Conservation (phyloP, 177 flowering plant genomes). For the Tripterygium wilfordii region DNA sequence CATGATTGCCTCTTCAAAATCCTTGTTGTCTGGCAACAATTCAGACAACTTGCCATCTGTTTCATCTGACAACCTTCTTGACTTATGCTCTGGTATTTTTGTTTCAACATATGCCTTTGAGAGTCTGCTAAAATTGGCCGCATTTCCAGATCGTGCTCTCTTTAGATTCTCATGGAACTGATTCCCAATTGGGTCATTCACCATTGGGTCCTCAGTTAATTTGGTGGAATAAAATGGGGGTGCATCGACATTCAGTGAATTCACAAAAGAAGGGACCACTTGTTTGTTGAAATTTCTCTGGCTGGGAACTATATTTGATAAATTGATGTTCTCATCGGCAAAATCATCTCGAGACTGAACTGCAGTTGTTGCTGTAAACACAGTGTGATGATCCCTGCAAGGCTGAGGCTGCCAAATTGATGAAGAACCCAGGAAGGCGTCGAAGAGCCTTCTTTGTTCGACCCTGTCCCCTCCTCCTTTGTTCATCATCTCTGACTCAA, state of each 20-base stretch:
- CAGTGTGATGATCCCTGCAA: constrained; percentile 48
- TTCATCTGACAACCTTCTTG: constrained; percentile 41
- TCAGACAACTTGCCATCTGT: constrained; percentile 27
- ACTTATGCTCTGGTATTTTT: constrained; percentile 35
- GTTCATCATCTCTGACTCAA: constrained; percentile 73
- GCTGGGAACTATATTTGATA: constrained; percentile 20
- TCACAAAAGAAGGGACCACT: constrained; percentile 15
- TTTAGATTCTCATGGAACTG: constrained; percentile 51
- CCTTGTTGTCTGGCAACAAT: constrained; percentile 63
- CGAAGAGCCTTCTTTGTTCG: constrained; percentile 71
- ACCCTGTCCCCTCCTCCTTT: constrained; percentile 53
- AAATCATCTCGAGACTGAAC: constrained; percentile 30
- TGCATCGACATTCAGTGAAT: constrained; percentile 62
- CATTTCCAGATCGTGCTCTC: constrained; percentile 68
- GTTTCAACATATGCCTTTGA: constrained; percentile 20
- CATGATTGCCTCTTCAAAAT: constrained; percentile 82
- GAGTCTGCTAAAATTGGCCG: constrained; percentile 12
- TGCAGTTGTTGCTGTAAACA: constrained; percentile 5
- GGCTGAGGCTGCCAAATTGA: constrained; percentile 98
- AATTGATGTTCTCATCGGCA: constrained; percentile 56
- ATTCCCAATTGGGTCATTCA: constrained; percentile 17
- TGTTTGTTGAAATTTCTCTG: constrained; percentile 16
- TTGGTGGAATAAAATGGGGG: constrained; percentile 66
- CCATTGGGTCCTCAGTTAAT: constrained; percentile 11
- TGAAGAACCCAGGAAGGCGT: constrained; percentile 77